Evolutionary conservation across 1,284 basidiomycete genomes (phyloP).

Genomic region (Ganoderma lucidum): DNA sequence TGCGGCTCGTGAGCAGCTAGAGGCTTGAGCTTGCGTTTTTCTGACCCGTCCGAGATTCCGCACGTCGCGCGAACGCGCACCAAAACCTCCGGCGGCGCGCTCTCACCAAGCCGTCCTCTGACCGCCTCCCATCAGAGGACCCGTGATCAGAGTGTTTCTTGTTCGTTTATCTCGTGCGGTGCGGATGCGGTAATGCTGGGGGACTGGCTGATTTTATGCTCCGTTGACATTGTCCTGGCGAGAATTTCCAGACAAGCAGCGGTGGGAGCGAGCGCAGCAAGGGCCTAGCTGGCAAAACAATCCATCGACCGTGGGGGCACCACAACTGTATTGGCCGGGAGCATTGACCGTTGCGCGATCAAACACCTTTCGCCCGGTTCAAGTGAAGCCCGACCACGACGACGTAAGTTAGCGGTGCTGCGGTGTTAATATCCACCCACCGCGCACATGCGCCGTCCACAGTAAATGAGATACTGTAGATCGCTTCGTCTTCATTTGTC

Average conservation of each 20-base stretch:
- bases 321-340: conserved; percentile 28
- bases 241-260: conserved; percentile 4
- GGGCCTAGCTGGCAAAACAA: neutral
- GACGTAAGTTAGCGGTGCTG: conserved; percentile 21
- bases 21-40: conserved; percentile 18
- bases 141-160: neutral
- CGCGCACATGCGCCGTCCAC: conserved; percentile 7
- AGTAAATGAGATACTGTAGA: conserved; percentile 5
- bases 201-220: neutral
- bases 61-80: conserved; percentile 4
- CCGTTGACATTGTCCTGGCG: neutral
- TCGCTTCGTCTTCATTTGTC: neutral
- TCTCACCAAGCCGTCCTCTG: conserved; percentile 14
- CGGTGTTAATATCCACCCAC: neutral
- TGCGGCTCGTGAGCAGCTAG: conserved; percentile 3
- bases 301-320: neutral
- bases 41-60: conserved; percentile 24
- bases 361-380: conserved; percentile 19
- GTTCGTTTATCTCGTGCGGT: conserved; percentile 1
- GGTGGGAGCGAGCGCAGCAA: conserved; percentile 18
- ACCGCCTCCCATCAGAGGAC: conserved; percentile 13
- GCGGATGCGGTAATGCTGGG: conserved; percentile 23
- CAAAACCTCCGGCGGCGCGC: conserved; percentile 11
- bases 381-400: conserved; percentile 20
- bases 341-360: conserved; percentile 17